Evolutionary conservation across 2,329 filamentous ascomycete species (phyloP).

Genomic region (Tolypocladium tropicale): DNA sequence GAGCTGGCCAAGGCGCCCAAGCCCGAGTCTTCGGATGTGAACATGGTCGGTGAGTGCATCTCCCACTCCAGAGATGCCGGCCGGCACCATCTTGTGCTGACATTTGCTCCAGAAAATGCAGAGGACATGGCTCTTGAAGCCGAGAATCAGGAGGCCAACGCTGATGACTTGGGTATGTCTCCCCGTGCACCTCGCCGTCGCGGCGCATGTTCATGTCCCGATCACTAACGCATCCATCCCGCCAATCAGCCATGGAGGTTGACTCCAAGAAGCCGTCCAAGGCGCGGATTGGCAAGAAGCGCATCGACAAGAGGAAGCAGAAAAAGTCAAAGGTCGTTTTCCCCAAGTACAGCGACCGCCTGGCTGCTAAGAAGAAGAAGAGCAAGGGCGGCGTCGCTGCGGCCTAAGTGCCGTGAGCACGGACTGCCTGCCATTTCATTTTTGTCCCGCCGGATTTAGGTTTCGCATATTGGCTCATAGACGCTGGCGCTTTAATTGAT

Average conservation of each 20-base stretch:
- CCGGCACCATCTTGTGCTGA: slow-evolving; percentile 2
- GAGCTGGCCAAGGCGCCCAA: slow-evolving; percentile 71
- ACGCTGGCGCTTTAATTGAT: slow-evolving; percentile 7
- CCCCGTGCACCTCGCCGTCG: not conserved
- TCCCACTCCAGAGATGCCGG: not conserved
- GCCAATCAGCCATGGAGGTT: slow-evolving; percentile 42
- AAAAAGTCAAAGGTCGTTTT: slow-evolving; percentile 51
- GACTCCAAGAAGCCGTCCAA: slow-evolving; percentile 36
- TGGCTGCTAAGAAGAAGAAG: slow-evolving; percentile 33
- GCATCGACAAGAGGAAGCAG: slow-evolving; percentile 45
- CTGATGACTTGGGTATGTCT: slow-evolving; percentile 14
- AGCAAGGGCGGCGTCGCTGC: not conserved
- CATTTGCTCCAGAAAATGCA: slow-evolving; percentile 3
- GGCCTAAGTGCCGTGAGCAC: not conserved
- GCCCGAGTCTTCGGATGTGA: slow-evolving; percentile 42
- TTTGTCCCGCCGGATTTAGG: not conserved
- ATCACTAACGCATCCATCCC: not conserved
- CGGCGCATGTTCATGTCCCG: not conserved
- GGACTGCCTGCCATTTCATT: not conserved
- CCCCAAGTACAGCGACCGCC: slow-evolving; percentile 43
- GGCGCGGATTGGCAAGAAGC: slow-evolving; percentile 33
- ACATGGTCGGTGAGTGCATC: slow-evolving; percentile 30
- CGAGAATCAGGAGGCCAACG: slow-evolving; percentile 18
- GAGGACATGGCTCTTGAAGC: slow-evolving; percentile 17
- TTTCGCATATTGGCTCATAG: not conserved